phyloP scores from a whole-genome alignment of 805 yeast genomes.

The Metschnikowia noctiluminum region DNA sequence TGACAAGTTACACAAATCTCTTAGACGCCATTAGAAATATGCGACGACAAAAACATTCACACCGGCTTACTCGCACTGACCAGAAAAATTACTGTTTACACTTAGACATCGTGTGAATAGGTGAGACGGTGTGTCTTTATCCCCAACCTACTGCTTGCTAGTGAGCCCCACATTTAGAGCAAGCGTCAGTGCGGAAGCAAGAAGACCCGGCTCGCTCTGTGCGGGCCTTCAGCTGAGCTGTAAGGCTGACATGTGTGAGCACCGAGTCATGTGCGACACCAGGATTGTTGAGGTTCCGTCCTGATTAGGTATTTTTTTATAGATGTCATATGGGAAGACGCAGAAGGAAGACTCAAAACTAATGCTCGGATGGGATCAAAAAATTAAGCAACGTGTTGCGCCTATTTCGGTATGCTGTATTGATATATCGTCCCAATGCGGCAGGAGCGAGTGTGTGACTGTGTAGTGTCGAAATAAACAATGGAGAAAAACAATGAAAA shows the following conservation, averaged over 20 bases:
- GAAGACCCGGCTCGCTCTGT: not conserved
- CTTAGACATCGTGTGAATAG: too few relatives aligned
- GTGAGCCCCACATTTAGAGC: not conserved
- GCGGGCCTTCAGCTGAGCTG: not conserved
- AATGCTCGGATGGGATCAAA: not conserved
- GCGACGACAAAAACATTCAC: too few relatives aligned
- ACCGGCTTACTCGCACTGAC: too few relatives aligned
- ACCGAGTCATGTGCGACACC: not conserved
- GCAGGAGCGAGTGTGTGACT: not conserved
- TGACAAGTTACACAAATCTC: too few relatives aligned
- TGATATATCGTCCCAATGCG: conserved; percentile 5
- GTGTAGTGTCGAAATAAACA: conserved; percentile 2
- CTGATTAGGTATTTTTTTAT: not conserved
- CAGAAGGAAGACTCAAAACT: not conserved
- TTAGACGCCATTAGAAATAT: too few relatives aligned
- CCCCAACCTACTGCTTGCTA: not conserved
- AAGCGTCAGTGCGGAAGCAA: not conserved
- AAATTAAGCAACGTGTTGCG: not conserved
- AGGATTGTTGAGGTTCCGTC: not conserved
- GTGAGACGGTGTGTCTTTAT: not conserved
- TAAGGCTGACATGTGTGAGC: not conserved
- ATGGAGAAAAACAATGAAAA: not conserved
- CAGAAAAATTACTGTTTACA: too few relatives aligned
- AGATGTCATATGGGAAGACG: not conserved
- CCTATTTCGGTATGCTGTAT: not conserved